Conservation (phyloP, 2,329 filamentous ascomycete genomes). For the Cladophialophora chaetospira region DNA sequence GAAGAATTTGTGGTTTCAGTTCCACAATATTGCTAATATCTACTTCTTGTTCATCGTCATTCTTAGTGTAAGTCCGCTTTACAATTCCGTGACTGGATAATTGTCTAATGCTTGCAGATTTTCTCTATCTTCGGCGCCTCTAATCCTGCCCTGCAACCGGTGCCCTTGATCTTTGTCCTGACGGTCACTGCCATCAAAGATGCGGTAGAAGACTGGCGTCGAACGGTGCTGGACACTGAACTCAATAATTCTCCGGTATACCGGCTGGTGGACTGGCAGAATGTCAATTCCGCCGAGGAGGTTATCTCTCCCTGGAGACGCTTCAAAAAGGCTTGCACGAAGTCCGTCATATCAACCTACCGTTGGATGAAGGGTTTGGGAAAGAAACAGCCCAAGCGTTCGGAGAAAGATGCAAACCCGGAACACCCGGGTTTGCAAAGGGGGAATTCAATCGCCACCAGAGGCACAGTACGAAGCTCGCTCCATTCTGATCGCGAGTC, state of each 20-base stretch:
- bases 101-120: slow-evolving; percentile 59
- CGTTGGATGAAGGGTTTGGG: slow-evolving; percentile 44
- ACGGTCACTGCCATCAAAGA: slow-evolving; percentile 89
- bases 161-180: slow-evolving; percentile 91
- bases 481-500: slow-evolving; percentile 57
- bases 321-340: slow-evolving; percentile 84
- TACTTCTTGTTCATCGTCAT: slow-evolving; percentile 98
- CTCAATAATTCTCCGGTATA: slow-evolving; percentile 96
- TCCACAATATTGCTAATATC: slow-evolving; percentile 97
- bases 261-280: slow-evolving; percentile 81
- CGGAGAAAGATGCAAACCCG: slow-evolving; percentile 54
- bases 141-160: slow-evolving; percentile 86
- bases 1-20: slow-evolving; percentile 97
- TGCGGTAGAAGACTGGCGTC: slow-evolving; percentile 89
- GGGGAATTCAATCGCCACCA: slow-evolving; percentile 66
- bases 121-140: slow-evolving; percentile 93
- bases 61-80: slow-evolving; percentile 74
- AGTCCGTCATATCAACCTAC: slow-evolving; percentile 60
- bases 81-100: slow-evolving; percentile 5
- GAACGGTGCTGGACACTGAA: slow-evolving; percentile 87
- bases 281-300: slow-evolving; percentile 89
- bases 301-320: slow-evolving; percentile 81
- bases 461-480: slow-evolving; percentile 58
- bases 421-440: slow-evolving; percentile 53
- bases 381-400: slow-evolving; percentile 49